These are phyloP conservation scores for Nicotiana sylvestris DNA, from an alignment of 257 asterid species.

Conservation along the genomic window DNA sequence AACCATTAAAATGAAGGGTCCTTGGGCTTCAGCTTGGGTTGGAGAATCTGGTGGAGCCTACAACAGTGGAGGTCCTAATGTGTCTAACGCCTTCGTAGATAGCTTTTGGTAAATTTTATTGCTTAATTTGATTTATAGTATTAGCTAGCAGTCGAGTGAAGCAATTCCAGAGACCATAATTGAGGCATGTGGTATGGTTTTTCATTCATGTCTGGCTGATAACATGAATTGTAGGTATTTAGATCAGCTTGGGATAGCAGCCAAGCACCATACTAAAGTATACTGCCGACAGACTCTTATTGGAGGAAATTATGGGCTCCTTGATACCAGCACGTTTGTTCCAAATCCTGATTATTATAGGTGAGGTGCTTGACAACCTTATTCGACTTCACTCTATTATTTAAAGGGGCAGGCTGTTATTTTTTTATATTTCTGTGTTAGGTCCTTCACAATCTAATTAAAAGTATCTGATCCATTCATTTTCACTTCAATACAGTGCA, in stretches of 20 bases:
- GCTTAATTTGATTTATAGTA: neutral
- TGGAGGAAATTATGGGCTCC: slow-evolving; percentile 93
- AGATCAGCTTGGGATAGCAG: slow-evolving; percentile 98
- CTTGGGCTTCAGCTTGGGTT: slow-evolving; percentile 94
- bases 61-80: slow-evolving; percentile 65
- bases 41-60: slow-evolving; percentile 94
- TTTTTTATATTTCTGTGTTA: neutral
- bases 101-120: slow-evolving; percentile 66
- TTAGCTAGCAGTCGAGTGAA: neutral
- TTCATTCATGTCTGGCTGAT: neutral
- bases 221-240: slow-evolving; percentile 54
- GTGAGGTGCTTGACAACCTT: slow-evolving; percentile 23
- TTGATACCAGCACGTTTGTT: slow-evolving; percentile 52
- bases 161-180: neutral
- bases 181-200: neutral
- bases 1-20: slow-evolving; percentile 52
- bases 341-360: slow-evolving; percentile 98
- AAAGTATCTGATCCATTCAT: neutral
- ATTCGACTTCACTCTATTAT: neutral
- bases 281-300: slow-evolving; percentile 84
- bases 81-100: slow-evolving; percentile 70
- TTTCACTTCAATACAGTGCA: slow-evolving; percentile 46
- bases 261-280: slow-evolving; percentile 63
- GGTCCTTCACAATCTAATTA: neutral
- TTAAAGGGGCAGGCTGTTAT: neutral